Evolutionary conservation across 768 basidiomycete species (phyloP).

Genomic region (Tulasnella sp.): DNA sequence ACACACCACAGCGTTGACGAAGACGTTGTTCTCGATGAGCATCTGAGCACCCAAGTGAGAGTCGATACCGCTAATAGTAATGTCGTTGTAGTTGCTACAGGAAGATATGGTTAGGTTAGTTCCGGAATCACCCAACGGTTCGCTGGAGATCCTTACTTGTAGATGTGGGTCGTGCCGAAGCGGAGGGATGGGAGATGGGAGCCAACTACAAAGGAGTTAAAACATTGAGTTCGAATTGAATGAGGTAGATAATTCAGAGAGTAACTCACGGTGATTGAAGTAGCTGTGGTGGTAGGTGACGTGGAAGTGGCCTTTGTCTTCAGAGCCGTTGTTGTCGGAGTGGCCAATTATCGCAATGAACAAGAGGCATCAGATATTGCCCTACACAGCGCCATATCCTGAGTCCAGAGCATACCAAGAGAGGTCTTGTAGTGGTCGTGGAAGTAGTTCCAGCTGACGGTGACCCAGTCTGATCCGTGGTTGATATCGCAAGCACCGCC

Average conservation of each 20-base stretch:
- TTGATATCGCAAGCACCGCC: conserved; percentile 42
- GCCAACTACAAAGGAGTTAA: conserved; percentile 27
- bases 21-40: conserved; percentile 18
- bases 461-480: conserved; percentile 36
- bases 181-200: conserved; percentile 40
- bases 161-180: conserved; percentile 17
- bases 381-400: too few relatives aligned
- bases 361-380: not conserved
- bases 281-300: conserved; percentile 18
- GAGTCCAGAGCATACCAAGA: conserved; percentile 28
- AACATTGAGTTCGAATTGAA: not conserved
- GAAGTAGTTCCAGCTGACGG: not conserved
- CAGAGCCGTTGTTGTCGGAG: conserved; percentile 35
- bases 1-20: not conserved
- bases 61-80: not conserved
- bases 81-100: conserved; percentile 10
- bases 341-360: conserved; percentile 31
- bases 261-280: not conserved
- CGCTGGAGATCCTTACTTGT: conserved; percentile 4
- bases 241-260: not conserved
- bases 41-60: conserved; percentile 11
- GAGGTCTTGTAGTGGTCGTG: conserved; percentile 40
- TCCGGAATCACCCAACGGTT: not conserved
- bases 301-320: conserved; percentile 1
- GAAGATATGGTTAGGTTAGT: not conserved